A percentile compares a stretch with the other conserved stretches of the same genome.
Evolutionary conservation across 768 basidiomycete species (phyloP).

Genomic region (Termitomyces eurrhizus): DNA sequence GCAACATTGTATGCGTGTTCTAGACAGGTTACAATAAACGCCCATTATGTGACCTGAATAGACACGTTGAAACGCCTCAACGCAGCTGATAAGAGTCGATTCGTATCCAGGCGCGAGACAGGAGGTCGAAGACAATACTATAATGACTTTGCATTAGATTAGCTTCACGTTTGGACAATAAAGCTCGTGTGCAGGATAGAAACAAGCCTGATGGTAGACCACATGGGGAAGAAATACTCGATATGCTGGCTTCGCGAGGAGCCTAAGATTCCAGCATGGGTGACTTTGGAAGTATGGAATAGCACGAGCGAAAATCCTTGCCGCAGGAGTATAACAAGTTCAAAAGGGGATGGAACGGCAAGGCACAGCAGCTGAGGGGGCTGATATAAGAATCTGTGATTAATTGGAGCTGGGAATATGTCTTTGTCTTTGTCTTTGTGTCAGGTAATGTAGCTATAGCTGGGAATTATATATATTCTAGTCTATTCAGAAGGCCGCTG

Average conservation of each 20-base stretch:
- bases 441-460: no score
- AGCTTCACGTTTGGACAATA: background rate
- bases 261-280: background rate
- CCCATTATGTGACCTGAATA: background rate
- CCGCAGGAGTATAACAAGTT: no score
- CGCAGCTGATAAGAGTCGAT: background rate
- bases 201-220: background rate
- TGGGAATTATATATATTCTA: no score
- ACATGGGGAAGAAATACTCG: background rate
- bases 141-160: background rate
- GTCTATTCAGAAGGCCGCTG: background rate
- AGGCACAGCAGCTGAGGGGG: background rate
- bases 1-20: no score
- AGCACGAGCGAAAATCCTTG: no score
- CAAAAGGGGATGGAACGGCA: background rate
- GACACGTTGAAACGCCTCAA: background rate
- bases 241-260: background rate
- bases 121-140: background rate
- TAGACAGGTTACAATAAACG: background rate
- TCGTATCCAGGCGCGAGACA: background rate
- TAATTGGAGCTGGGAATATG: no score
- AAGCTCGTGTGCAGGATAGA: background rate
- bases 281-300: background rate
- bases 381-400: background rate
- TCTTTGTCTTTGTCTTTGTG: no score